Conservation (phyloP, 73 alveolate species). For the Tetrahymena thermophila region DNA sequence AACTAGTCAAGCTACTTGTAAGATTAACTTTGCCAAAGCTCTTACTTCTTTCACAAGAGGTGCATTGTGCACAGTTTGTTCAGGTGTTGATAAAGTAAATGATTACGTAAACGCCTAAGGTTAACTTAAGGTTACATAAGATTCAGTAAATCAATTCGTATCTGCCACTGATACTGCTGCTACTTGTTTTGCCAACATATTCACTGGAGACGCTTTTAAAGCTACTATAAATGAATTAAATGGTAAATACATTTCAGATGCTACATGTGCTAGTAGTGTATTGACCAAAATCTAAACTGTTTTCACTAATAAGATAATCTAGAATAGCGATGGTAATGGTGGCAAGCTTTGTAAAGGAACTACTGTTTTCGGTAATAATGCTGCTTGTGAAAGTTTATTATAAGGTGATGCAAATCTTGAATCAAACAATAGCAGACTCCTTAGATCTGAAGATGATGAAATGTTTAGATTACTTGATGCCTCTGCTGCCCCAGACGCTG, state of each 20-base stretch:
- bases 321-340: neutral
- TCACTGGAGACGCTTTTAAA: neutral
- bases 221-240: too few species aligned
- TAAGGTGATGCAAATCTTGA: neutral
- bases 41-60: neutral
- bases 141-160: neutral
- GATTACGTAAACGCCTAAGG: neutral
- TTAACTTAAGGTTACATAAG: neutral
- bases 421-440: neutral
- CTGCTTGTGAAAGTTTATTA: neutral
- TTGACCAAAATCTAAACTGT: neutral
- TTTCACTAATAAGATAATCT: neutral
- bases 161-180: neutral
- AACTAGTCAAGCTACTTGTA: neutral
- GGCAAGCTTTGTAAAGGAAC: neutral
- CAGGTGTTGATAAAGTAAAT: neutral
- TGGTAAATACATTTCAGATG: too few species aligned
- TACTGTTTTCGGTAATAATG: neutral
- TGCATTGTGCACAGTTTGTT: neutral
- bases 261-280: neutral
- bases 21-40: neutral
- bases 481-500: neutral
- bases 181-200: neutral
- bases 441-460: neutral
- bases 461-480: neutral